Base-by-base conservation (phyloP, 2,329 filamentous ascomycete genomes). In the Stachybotrys chlorohalonatus region DNA sequence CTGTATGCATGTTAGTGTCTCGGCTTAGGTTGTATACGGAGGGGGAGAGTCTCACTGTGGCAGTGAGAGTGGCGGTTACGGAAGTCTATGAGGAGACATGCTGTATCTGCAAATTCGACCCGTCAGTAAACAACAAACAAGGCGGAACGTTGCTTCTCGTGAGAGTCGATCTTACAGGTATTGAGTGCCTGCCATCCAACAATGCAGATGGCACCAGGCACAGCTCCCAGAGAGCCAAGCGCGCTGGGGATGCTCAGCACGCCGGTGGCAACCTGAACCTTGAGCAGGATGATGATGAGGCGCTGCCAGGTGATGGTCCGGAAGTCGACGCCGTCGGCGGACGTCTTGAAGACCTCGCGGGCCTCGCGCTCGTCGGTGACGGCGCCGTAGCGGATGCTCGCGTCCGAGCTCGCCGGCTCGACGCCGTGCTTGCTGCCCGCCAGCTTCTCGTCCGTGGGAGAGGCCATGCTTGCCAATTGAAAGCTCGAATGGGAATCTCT, bases 211-310 rank as follows among this genome's bases (percentile, higher is more conserved):
- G 54, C 53, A 5, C 57, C 57, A 5, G 55, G 55, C 6, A 59
- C 54, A 2, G 57, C 57, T 13, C 57, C 55, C 7, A 59, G 54
- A 13, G 56, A 55, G 13, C 55, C 54, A 17, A 59, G 32, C 11
- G 57, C 52, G 4, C 54, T 55, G 2, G 57, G 57, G 7, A 59
- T 69, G 50, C 70, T 70, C 42, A 65, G 52, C 9, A 42, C 36
- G 13, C 36, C 52, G 61, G 55, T 63, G 50, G 62, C 64, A 17
- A 67, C 64, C 52, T 65, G 62, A 48, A 65, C 61, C 63, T 72
- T 72, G 56, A 70, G 60, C 56, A 75, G 73, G 56, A 75, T 68
- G 42, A 74, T 62, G 13, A 67, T 68, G 13, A 71, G 71, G 51
- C 69, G 61, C 54, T 71, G 65, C 72, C 73, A 75, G 49, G 69